Conservation (phyloP, 164 flowering plant genomes). For the Liquidambar formosana region DNA sequence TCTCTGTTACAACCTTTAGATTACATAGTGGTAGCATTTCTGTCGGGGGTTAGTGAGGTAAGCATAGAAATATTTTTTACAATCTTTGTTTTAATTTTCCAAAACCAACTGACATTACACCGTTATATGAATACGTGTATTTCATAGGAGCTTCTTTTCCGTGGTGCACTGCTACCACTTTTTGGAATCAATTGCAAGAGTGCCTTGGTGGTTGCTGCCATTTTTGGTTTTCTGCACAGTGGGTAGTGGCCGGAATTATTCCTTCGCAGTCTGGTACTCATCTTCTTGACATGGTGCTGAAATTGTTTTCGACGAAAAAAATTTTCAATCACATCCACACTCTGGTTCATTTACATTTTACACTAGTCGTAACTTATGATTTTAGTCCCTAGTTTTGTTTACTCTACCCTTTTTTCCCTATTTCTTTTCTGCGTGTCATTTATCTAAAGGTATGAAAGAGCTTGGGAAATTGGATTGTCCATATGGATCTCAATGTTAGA, state of each 20-base stretch:
- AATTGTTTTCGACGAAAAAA: background rate
- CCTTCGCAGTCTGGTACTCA: constrained; percentile 81
- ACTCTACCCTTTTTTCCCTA: too few relatives aligned
- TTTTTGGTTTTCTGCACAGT: constrained; percentile 82
- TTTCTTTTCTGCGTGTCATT: too few relatives aligned
- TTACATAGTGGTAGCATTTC: constrained; percentile 69
- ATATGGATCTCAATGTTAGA: too few relatives aligned
- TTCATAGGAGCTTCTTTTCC: constrained; percentile 80
- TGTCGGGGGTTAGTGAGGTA: constrained; percentile 92
- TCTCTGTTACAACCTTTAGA: constrained; percentile 75
- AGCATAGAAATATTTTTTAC: background rate
- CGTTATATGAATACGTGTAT: background rate
- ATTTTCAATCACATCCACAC: background rate
- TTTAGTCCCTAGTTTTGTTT: too few relatives aligned
- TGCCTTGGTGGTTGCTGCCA: constrained; percentile 51
- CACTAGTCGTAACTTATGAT: too few relatives aligned
- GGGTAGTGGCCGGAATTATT: constrained; percentile 75
- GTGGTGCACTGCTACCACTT: constrained; percentile 84
- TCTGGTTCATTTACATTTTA: too few relatives aligned
- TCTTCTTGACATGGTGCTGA: background rate
- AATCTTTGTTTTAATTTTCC: background rate
- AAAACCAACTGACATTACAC: background rate
- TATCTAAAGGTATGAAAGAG: too few relatives aligned
- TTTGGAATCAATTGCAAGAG: constrained; percentile 64
- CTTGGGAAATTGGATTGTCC: too few relatives aligned